Evolutionary conservation across 768 basidiomycete species (phyloP).

Genomic region (Hypsizygus marmoreus): DNA sequence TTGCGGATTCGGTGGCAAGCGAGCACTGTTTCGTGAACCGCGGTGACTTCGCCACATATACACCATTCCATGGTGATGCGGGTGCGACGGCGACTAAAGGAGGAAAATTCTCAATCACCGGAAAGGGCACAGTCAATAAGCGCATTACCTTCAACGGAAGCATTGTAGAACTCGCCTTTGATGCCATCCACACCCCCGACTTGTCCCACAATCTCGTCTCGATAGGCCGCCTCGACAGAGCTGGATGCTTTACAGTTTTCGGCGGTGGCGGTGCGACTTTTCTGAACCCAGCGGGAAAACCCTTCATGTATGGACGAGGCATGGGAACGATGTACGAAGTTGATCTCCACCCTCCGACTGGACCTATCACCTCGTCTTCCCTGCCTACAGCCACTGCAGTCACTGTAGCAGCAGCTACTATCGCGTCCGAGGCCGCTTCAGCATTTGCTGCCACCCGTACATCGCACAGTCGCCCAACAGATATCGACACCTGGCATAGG

Average conservation of each 20-base stretch:
- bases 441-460: too few relatives aligned
- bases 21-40: background rate
- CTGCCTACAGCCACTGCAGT: too few relatives aligned
- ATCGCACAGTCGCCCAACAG: too few relatives aligned
- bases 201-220: constrained; percentile 22
- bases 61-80: background rate
- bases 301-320: too few relatives aligned
- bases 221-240: constrained; percentile 7
- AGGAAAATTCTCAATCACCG: background rate
- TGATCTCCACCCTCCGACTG: too few relatives aligned
- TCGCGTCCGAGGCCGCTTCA: too few relatives aligned
- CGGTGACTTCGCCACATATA: background rate
- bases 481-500: too few relatives aligned
- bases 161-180: background rate
- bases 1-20: constrained; percentile 1
- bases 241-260: constrained; percentile 8
- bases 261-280: constrained; percentile 3
- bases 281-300: too few relatives aligned
- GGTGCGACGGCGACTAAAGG: background rate
- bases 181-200: too few relatives aligned
- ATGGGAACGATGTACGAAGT: too few relatives aligned
- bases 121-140: background rate
- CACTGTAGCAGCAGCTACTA: too few relatives aligned
- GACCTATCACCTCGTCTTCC: too few relatives aligned
- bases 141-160: background rate